phyloP scores from a whole-genome alignment of 352 stramenopile genomes.

The Globisporangium takayamanum region DNA sequence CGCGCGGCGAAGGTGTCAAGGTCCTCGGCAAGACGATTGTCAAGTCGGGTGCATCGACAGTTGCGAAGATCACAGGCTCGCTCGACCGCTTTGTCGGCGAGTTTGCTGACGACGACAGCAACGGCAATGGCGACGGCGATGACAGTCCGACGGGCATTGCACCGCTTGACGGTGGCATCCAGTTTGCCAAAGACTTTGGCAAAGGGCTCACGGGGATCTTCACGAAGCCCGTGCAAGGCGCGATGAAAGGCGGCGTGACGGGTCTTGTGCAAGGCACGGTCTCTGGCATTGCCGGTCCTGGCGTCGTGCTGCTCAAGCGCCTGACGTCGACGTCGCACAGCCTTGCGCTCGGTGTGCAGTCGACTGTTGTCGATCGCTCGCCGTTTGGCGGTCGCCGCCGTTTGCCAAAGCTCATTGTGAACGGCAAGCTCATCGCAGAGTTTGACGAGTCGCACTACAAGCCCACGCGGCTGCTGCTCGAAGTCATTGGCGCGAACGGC shows the following conservation, averaged over 20 bases:
- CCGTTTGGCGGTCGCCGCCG: conserved; percentile 71
- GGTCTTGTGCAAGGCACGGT: conserved; percentile 74
- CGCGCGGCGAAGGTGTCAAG: conserved; percentile 80
- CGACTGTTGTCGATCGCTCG: conserved; percentile 74
- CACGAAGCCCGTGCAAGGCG: conserved; percentile 81
- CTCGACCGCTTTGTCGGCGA: conserved; percentile 82
- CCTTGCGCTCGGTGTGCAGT: conserved; percentile 68
- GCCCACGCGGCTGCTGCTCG: conserved; percentile 44
- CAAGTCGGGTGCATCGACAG: conserved; percentile 60
- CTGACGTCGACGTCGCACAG: conserved; percentile 83
- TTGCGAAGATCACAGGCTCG: conserved; percentile 83
- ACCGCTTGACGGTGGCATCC: conserved; percentile 33
- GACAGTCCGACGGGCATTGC: conserved; percentile 32
- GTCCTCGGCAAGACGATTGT: conserved; percentile 83
- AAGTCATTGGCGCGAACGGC: conserved; percentile 67
- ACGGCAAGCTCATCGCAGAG: conserved; percentile 55
- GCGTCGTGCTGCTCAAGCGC: conserved; percentile 75
- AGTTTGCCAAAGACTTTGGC: conserved; percentile 82
- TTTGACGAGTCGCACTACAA: conserved; percentile 63
- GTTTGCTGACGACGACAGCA: conserved; percentile 39
- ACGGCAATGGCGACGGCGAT: conserved; percentile 20
- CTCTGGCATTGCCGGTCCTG: conserved; percentile 70
- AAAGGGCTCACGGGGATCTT: conserved; percentile 84
- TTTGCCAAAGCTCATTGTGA: conserved; percentile 59
- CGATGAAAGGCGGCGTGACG: conserved; percentile 68